Base-by-base conservation (phyloP, 495 filamentous ascomycete species). In the Copromyces sp. region DNA sequence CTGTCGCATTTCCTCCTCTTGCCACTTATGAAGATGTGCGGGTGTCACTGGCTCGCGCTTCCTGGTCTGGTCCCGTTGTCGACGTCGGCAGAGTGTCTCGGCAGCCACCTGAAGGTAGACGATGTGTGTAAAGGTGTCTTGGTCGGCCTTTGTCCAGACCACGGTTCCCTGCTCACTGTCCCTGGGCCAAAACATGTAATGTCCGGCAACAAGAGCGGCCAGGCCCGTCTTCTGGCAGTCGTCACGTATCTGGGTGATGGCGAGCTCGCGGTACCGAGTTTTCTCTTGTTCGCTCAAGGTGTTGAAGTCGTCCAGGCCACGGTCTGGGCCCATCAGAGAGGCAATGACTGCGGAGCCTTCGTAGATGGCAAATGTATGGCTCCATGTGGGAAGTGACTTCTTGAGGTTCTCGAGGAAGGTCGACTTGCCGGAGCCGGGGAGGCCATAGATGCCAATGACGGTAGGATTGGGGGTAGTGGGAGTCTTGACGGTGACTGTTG, bases 401-500 rank as follows among this genome's bases (percentile, higher is more conserved):
- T 82, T 78, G 16, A 92, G 76, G 40, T 84, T 72, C 2, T 81
- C 69, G 35, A 89, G 73, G 12, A 90, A 72, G 72, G 74, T 83
- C 6, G 86, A 82, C 78, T 91, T 92, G 16, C 89, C 89, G 37
- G 77, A 85, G n/a, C 89, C 90, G 9, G 89, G 82, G 70, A 91
- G 14, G 35, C 88, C 90, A 75, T 90, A 91, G 11, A 91, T 61
- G 24, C 90, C 89, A 20, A 91, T 77, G 35, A 91, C 78, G 35
- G 79, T 76, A 17, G 85, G 81, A 68, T 81, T 82, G 53, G 14
- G 12, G 2, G 53, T 3, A 29, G 53, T 61, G 5, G 53, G 53
- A 32, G 24, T 14, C 53, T 6, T 24, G 1, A 53, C 24, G 2
- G 70, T 12, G 70, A n/a, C 61, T 73, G 32, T 59, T 2, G 35